Conservation (phyloP, 208 protist species). For the Leptomonas pyrrhocoris region DNA sequence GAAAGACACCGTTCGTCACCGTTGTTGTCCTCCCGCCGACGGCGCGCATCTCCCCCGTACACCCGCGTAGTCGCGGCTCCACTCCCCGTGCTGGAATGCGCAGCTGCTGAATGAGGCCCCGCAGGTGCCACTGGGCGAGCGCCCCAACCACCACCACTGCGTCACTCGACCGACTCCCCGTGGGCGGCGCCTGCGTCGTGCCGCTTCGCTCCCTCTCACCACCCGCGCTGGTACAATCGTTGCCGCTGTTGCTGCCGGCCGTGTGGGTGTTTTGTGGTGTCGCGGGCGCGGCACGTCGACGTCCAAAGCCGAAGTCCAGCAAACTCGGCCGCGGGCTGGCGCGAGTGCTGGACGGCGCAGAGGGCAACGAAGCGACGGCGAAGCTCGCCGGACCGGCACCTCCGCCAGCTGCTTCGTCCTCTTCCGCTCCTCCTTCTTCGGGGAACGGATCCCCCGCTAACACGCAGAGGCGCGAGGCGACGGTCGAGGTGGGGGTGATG, state of each 20-base stretch:
- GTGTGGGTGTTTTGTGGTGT: neutral
- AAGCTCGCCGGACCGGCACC: neutral
- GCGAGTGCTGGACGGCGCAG: slow-evolving; percentile 1
- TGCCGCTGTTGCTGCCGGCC: neutral
- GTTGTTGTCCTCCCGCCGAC: neutral
- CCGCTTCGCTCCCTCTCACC: neutral
- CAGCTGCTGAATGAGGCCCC: slow-evolving; percentile 21
- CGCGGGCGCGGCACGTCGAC: neutral
- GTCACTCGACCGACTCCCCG: neutral
- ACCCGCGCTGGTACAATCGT: neutral
- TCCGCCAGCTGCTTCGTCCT: neutral
- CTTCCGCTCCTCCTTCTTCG: neutral
- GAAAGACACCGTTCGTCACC: neutral
- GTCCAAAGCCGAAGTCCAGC: slow-evolving; percentile 14
- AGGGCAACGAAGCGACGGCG: neutral
- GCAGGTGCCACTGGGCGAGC: slow-evolving; percentile 36
- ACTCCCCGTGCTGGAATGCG: neutral
- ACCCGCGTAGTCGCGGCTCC: neutral
- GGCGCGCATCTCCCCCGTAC: neutral
- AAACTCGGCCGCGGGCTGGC: slow-evolving; percentile 7
- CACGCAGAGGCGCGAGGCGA: slow-evolving; percentile 6
- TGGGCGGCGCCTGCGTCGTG: neutral
- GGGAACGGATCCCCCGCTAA: neutral
- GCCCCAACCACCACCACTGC: slow-evolving; percentile 20
- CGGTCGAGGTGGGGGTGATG: slow-evolving; percentile 7